phyloP scores from a whole-genome alignment of 1,139 yeast genomes.

The Hanseniaspora sp. region DNA sequence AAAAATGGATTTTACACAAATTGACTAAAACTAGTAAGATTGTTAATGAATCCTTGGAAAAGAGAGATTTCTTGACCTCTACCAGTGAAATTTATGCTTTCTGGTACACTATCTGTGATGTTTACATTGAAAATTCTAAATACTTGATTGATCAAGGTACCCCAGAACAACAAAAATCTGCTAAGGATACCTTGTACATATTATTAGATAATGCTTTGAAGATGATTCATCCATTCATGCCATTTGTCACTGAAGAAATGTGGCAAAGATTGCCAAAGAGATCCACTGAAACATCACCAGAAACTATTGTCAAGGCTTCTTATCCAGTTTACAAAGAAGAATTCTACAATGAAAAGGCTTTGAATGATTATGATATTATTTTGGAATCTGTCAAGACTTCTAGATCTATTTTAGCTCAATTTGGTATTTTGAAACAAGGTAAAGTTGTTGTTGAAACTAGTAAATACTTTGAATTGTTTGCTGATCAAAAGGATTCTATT shows the following conservation, averaged over 20 bases:
- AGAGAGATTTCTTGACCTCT: slow-evolving; percentile 79
- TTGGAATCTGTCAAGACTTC: slow-evolving; percentile 83
- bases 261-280: slow-evolving; percentile 97
- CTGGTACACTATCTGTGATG: slow-evolving; percentile 95
- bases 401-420: slow-evolving; percentile 84
- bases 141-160: slow-evolving; percentile 85
- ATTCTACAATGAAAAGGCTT: slow-evolving; percentile 54
- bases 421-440: slow-evolving; percentile 77
- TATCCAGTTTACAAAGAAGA: slow-evolving; percentile 60
- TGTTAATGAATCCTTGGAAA: slow-evolving; percentile 58
- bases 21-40: slow-evolving; percentile 58
- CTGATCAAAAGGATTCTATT: slow-evolving; percentile 69
- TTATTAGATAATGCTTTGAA: slow-evolving; percentile 84
- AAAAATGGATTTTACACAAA: slow-evolving; percentile 91
- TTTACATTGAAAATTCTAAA: slow-evolving; percentile 94
- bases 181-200: slow-evolving; percentile 87
- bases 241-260: slow-evolving; percentile 90
- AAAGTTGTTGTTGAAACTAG: slow-evolving; percentile 68
- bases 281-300: slow-evolving; percentile 47
- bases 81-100: slow-evolving; percentile 80
- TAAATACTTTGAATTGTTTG: slow-evolving; percentile 42
- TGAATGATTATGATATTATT: slow-evolving; percentile 66
- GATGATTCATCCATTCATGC: slow-evolving; percentile 97
- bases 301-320: slow-evolving; percentile 65
- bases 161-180: slow-evolving; percentile 69